Conservation (phyloP, 139 green algal genomes). For the Mychonastes homosphaera region DNA sequence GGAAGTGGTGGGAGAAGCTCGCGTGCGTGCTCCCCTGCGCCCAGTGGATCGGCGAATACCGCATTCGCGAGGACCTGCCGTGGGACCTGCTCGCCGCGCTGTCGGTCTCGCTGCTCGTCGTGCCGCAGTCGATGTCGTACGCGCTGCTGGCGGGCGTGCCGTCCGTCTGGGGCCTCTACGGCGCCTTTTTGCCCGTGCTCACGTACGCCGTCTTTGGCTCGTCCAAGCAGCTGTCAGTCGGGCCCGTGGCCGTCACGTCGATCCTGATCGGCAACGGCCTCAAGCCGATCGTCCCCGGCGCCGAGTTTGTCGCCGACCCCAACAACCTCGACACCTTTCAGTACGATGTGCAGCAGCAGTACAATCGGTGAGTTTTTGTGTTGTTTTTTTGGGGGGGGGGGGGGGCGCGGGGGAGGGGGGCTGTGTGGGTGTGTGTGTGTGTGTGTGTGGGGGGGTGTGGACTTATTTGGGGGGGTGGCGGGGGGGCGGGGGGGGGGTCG, state of each 20-base stretch:
- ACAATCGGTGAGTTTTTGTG: slow-evolving; percentile 12
- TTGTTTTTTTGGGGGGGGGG: background rate
- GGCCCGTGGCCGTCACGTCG: slow-evolving; percentile 29
- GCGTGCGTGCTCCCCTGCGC: slow-evolving; percentile 41
- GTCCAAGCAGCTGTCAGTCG: slow-evolving; percentile 36
- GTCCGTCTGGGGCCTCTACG: slow-evolving; percentile 67
- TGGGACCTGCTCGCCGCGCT: slow-evolving; percentile 40
- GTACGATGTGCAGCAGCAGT: slow-evolving; percentile 23
- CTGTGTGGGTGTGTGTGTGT: too few relatives aligned
- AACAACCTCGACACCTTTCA: slow-evolving; percentile 34
- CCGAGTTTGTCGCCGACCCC: slow-evolving; percentile 31
- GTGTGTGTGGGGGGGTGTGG: too few relatives aligned
- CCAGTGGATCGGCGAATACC: slow-evolving; percentile 49
- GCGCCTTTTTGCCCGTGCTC: slow-evolving; percentile 66
- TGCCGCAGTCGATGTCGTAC: slow-evolving; percentile 57
- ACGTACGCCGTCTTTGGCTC: slow-evolving; percentile 62
- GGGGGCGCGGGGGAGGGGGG: too few relatives aligned
- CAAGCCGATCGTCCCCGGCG: slow-evolving; percentile 19
- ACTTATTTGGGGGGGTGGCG: background rate
- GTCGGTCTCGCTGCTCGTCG: slow-evolving; percentile 26
- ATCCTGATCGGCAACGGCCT: slow-evolving; percentile 25
- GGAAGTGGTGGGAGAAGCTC: slow-evolving; percentile 28
- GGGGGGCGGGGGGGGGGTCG: slow-evolving; percentile 17
- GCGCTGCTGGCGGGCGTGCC: slow-evolving; percentile 56
- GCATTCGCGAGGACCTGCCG: background rate